phyloP scores from a whole-genome alignment of 2,329 filamentous ascomycete species.

The Fusarium ramigenum region DNA sequence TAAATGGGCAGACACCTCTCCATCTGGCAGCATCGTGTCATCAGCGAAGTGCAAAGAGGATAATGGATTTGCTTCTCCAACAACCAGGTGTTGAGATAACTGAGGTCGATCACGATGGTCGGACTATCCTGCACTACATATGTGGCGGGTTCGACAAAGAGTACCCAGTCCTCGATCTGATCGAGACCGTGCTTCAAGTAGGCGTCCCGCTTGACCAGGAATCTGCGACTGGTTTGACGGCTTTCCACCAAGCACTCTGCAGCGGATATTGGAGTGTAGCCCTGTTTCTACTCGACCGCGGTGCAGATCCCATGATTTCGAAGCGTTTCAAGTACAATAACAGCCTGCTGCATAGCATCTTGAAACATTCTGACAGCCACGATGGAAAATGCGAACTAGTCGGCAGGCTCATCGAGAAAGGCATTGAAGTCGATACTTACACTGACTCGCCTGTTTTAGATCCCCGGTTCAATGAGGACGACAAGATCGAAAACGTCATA shows the following conservation, averaged over 20 bases:
- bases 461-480: not conserved
- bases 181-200: not conserved
- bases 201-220: not conserved
- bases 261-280: not conserved
- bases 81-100: not conserved
- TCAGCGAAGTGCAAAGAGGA: not conserved
- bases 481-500: not conserved
- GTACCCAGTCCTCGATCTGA: not conserved
- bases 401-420: not conserved
- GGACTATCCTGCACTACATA: conserved; percentile 1
- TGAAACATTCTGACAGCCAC: not conserved
- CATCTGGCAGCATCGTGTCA: not conserved
- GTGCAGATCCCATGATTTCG: conserved; percentile 8
- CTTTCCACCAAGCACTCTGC: not conserved
- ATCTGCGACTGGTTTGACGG: not conserved
- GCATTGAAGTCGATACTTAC: not conserved
- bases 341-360: conserved; percentile 11
- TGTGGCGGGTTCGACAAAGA: not conserved
- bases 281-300: not conserved
- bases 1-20: conserved; percentile 1
- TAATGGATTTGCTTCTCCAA: not conserved
- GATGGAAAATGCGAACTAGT: not conserved
- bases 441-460: not conserved
- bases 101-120: not conserved
- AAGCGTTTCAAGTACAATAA: conserved; percentile 1